Conservation (phyloP, 139 green algal genomes). For the Zygnema circumcarinatum region DNA sequence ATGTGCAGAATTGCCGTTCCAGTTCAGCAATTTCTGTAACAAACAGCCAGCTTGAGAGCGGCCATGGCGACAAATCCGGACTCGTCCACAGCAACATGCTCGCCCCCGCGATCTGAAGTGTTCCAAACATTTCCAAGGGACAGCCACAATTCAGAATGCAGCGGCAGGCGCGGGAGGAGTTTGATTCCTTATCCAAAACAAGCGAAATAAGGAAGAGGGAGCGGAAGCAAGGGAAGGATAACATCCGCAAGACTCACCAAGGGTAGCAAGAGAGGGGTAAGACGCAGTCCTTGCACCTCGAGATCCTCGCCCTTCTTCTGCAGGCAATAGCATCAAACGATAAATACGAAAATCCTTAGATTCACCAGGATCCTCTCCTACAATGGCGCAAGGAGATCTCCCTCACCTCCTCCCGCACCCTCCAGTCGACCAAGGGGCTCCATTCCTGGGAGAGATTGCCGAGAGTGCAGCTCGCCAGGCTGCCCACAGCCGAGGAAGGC, state of each 20-base stretch:
- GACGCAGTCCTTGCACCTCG: slow-evolving; percentile 53
- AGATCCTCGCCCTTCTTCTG: neutral
- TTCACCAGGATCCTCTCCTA: too few relatives aligned
- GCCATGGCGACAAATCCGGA: neutral
- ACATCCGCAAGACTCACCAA: neutral
- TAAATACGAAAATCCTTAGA: too few relatives aligned
- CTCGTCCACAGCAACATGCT: neutral
- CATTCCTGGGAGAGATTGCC: too few relatives aligned
- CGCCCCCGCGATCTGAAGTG: neutral
- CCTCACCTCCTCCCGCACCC: too few relatives aligned
- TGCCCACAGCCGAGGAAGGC: too few relatives aligned
- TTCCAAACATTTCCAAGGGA: too few relatives aligned
- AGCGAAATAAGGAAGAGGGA: neutral
- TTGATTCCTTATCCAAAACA: neutral
- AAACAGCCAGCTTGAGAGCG: neutral
- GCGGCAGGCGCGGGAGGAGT: neutral
- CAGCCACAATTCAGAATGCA: neutral
- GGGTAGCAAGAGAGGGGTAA: neutral
- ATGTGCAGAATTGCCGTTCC: neutral
- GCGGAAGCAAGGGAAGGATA: neutral
- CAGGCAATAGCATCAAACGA: neutral
- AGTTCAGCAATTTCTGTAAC: neutral
- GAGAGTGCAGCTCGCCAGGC: too few relatives aligned
- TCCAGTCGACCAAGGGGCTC: too few relatives aligned
- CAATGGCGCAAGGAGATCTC: too few relatives aligned